These are phyloP conservation scores for Acrocalymma vagum DNA, from an alignment of 2,329 filamentous ascomycete species.

Conservation along the genomic window DNA sequence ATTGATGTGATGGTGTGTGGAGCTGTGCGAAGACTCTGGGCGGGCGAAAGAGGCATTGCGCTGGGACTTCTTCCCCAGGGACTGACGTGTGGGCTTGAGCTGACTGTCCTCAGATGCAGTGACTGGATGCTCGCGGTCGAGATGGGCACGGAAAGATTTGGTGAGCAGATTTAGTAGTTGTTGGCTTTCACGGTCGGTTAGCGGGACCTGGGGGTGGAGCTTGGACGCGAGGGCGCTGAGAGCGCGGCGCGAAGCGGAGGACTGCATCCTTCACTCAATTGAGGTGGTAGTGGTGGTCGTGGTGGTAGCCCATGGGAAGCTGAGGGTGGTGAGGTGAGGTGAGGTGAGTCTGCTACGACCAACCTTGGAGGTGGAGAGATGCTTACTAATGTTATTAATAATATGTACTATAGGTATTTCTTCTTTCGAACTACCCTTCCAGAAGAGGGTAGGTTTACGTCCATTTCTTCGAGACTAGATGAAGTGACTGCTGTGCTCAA, in stretches of 20 bases:
- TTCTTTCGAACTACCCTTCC: too few species aligned
- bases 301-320: background rate
- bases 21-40: slow-evolving; percentile 44
- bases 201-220: slow-evolving; percentile 61
- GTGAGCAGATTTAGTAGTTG: slow-evolving; percentile 69
- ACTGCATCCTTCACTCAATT: too few species aligned
- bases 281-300: too few species aligned
- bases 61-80: slow-evolving; percentile 12
- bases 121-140: slow-evolving; percentile 65
- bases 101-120: slow-evolving; percentile 15
- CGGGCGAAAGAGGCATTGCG: slow-evolving; percentile 13
- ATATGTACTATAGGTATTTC: too few species aligned
- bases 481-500: too few species aligned
- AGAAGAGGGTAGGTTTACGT: too few species aligned
- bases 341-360: too few species aligned
- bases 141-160: slow-evolving; percentile 68
- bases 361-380: too few species aligned
- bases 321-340: slow-evolving; percentile 1
- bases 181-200: slow-evolving; percentile 65
- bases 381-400: too few species aligned
- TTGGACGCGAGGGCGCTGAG: slow-evolving; percentile 58
- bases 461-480: too few species aligned
- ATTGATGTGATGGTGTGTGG: slow-evolving; percentile 57
- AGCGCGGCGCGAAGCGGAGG: slow-evolving; percentile 51
- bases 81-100: slow-evolving; percentile 3